Evolutionary conservation across 2,329 filamentous ascomycete species (phyloP).

Genomic region (Aspergillus glaucus): DNA sequence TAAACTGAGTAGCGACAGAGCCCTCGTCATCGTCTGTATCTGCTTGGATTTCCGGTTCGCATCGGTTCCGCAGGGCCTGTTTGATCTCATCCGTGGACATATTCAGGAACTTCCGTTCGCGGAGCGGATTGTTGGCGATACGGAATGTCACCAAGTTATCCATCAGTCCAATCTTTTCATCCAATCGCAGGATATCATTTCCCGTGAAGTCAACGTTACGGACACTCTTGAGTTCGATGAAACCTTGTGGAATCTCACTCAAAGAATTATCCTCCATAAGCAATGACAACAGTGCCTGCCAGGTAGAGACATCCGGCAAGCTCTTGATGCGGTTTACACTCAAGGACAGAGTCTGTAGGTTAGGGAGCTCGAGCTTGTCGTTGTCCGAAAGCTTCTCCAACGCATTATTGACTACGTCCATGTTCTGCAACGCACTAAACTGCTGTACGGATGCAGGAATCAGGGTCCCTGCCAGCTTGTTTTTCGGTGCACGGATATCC

Average conservation of each 20-base stretch:
- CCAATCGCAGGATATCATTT: constrained; percentile 73
- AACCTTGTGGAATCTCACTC: constrained; percentile 66
- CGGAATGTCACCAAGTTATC: constrained; percentile 66
- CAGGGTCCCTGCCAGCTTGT: constrained; percentile 67
- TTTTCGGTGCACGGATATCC: constrained; percentile 70
- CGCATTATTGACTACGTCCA: constrained; percentile 75
- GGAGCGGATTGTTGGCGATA: constrained; percentile 81
- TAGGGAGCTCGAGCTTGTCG: constrained; percentile 58
- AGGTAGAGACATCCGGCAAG: constrained; percentile 68
- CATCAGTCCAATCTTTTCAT: constrained; percentile 74
- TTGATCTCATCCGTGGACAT: constrained; percentile 79
- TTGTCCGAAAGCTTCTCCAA: constrained; percentile 50
- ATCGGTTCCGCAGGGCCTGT: constrained; percentile 59
- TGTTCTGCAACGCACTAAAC: constrained; percentile 60
- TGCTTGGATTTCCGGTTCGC: constrained; percentile 46
- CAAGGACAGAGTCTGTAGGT: constrained; percentile 66
- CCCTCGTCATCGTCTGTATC: constrained; percentile 31
- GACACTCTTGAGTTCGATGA: constrained; percentile 61
- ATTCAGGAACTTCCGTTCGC: constrained; percentile 77
- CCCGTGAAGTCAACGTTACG: constrained; percentile 75
- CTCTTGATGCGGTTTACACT: constrained; percentile 70
- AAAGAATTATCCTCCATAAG: constrained; percentile 78
- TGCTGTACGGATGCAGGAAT: constrained; percentile 57
- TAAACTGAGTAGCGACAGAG: constrained; percentile 37
- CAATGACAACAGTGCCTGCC: constrained; percentile 66